These are phyloP conservation scores for Fusarium nelsonii DNA, from an alignment of 2,329 filamentous ascomycete species.

Conservation along the genomic window DNA sequence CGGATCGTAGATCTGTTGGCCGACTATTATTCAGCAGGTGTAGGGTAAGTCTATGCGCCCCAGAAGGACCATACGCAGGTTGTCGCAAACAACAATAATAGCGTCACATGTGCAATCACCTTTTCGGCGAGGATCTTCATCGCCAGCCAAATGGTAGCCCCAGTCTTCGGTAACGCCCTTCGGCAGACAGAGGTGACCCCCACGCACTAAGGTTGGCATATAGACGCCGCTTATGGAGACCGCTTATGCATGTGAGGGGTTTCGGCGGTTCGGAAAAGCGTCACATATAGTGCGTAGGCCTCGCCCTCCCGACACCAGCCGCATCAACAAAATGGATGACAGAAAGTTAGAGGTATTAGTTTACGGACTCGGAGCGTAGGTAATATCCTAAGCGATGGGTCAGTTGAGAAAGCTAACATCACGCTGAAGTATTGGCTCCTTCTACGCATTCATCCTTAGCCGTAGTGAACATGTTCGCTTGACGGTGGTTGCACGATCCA, in stretches of 20 bases:
- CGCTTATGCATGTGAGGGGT: constrained; percentile 7
- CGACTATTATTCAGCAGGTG: too few relatives aligned
- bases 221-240: background rate
- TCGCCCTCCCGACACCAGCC: background rate
- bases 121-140: background rate
- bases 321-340: constrained; percentile 50
- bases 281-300: background rate
- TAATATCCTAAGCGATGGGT: background rate
- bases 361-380: constrained; percentile 67
- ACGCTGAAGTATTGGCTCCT: constrained; percentile 63
- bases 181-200: background rate
- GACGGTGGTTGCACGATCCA: constrained; percentile 71
- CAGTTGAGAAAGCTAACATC: background rate
- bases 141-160: background rate
- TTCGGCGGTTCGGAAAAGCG: constrained; percentile 2
- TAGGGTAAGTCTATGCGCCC: background rate
- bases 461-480: constrained; percentile 60
- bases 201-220: background rate
- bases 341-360: constrained; percentile 55
- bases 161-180: background rate
- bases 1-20: too few relatives aligned
- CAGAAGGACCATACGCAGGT: too few relatives aligned
- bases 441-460: constrained; percentile 67
- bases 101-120: background rate
- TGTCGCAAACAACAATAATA: too few relatives aligned